Evolutionary conservation across 257 asterid genomes (phyloP), one percentile per base, ranked within the genome.

Genomic region (Cordia subcordata): DNA sequence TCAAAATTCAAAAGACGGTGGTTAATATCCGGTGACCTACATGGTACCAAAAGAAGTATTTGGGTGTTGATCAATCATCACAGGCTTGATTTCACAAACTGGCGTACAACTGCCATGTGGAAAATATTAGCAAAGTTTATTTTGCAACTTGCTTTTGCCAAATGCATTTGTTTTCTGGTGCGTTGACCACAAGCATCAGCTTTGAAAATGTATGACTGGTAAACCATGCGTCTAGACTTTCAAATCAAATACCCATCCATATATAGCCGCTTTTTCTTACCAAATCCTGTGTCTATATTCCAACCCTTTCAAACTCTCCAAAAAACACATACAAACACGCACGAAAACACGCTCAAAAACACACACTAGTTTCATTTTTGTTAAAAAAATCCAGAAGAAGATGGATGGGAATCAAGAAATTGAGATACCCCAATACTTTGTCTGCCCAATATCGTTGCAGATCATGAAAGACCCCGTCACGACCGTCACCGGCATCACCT

Each of bases 401-500:
- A 49, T 51, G 52, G 21, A 11, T 10, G 40, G 64, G 37, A 76
- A 10, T 85, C 91, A 79, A 49, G 81, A 81, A 54, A 75, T 85
- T 49, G 96, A 92, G 0, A 65, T 86, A 22, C 99, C 99, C 8
- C 82, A 75, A 21, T 93, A 86, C 47, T 93, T 93, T 49, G 55
- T 93, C 8, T 93, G 99, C 52, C 99, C 99, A 0, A 86, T 92
- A 13, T 92, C 99, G 0, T 91, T 88, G 35, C 96, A 92, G 51
- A 81, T 92, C 42, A 88, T 92, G 96, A 82, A 66, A 57, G 99
- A 93, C 67, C 97, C 96, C 0, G 99, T 93, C 8, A 86, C 95
- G 33, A 67, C 95, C 32, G 73, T 83, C 65, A 78, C 96, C 21
- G 99, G 99, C 40, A 93, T 93, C 59, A 88, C 97, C 5, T 93